Evolutionary conservation across 1,284 basidiomycete species (phyloP).

Genomic region (Ustilago shanxiensis): DNA sequence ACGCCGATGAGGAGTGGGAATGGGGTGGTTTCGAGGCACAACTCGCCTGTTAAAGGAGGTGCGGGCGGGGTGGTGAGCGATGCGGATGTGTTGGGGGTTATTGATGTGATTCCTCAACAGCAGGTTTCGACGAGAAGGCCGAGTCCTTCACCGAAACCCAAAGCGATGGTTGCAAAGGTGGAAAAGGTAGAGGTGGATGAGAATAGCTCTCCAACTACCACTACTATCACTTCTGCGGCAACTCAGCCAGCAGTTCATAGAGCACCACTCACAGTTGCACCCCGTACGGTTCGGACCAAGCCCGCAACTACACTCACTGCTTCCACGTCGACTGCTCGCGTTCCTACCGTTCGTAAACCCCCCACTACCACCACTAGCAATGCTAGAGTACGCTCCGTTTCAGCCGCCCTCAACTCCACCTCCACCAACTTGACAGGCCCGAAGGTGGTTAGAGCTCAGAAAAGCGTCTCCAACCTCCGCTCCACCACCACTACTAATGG

Average conservation of each 20-base stretch:
- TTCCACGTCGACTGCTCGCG: conserved; percentile 1
- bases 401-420: conserved; percentile 9
- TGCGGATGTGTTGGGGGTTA: conserved; percentile 42
- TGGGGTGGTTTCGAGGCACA: background rate
- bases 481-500: background rate
- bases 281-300: conserved; percentile 16
- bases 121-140: background rate
- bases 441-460: conserved; percentile 22
- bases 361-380: background rate
- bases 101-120: conserved; percentile 36
- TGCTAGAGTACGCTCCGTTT: conserved; percentile 11
- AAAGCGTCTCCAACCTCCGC: conserved; percentile 25
- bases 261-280: conserved; percentile 9
- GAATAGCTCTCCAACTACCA: background rate
- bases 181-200: conserved; percentile 11
- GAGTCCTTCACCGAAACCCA: background rate
- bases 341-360: conserved; percentile 11
- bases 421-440: background rate
- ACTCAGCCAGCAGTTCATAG: conserved; percentile 35
- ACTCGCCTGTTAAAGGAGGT: conserved; percentile 20
- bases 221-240: background rate
- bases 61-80: conserved; percentile 9
- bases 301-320: no score
- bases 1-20: background rate
- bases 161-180: background rate